Conservation (phyloP, 2,329 filamentous ascomycete species). For the Alternaria arborescens region DNA sequence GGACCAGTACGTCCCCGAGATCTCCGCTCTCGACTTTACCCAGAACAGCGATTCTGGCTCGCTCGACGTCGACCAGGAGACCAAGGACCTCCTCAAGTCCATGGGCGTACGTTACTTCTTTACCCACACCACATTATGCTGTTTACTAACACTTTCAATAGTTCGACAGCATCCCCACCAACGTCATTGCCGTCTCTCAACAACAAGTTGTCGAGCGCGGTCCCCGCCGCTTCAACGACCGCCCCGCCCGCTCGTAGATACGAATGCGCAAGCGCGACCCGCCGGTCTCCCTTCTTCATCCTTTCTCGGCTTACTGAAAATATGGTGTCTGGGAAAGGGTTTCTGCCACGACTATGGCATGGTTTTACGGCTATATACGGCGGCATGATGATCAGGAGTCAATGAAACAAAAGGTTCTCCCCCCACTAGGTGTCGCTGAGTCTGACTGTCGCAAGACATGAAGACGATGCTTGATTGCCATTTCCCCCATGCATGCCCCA, state of each 20-base stretch:
- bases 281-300: slow-evolving; percentile 30
- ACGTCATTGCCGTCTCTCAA: slow-evolving; percentile 89
- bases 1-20: slow-evolving; percentile 99
- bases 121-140: neutral
- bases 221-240: slow-evolving; percentile 79
- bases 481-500: slow-evolving; percentile 29
- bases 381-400: slow-evolving; percentile 77
- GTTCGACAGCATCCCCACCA: slow-evolving; percentile 98
- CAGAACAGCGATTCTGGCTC: slow-evolving; percentile 92
- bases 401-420: slow-evolving; percentile 54
- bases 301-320: slow-evolving; percentile 47
- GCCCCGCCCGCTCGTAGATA: slow-evolving; percentile 53
- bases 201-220: slow-evolving; percentile 84
- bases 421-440: slow-evolving; percentile 86
- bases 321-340: slow-evolving; percentile 87
- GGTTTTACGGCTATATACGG: slow-evolving; percentile 70
- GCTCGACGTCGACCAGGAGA: slow-evolving; percentile 95
- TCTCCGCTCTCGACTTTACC: slow-evolving; percentile 97
- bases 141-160: slow-evolving; percentile 52
- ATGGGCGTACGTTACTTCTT: slow-evolving; percentile 80
- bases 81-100: slow-evolving; percentile 99
- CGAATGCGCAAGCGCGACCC: slow-evolving; percentile 58
- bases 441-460: slow-evolving; percentile 59
- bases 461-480: slow-evolving; percentile 94
- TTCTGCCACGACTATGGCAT: slow-evolving; percentile 94